phyloP scores from a whole-genome alignment of 164 flowering plant species.

The Euptelea pleiosperma region DNA sequence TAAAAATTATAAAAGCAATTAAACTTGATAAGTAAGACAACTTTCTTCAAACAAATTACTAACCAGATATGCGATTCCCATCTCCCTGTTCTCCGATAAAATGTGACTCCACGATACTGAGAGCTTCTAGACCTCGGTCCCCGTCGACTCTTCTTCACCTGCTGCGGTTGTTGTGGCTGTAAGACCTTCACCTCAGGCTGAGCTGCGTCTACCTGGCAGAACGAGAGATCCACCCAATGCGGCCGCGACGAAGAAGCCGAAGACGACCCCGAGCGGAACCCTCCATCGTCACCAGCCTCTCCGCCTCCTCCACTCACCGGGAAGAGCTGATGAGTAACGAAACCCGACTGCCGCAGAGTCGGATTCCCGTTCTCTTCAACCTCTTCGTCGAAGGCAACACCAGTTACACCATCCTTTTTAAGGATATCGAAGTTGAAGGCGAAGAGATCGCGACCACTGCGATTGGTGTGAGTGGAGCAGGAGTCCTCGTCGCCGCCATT shows the following conservation, averaged over 20 bases:
- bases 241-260: slow-evolving; percentile 19
- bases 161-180: slow-evolving; percentile 34
- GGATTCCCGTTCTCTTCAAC: slow-evolving; percentile 9
- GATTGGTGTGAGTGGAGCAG: slow-evolving; percentile 23
- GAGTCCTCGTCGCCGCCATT: slow-evolving; percentile 46
- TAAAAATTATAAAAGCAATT: slow-evolving; percentile 2
- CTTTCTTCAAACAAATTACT: background rate
- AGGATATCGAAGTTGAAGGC: slow-evolving; percentile 47
- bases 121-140: slow-evolving; percentile 96
- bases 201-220: slow-evolving; percentile 4
- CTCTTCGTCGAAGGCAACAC: slow-evolving; percentile 10
- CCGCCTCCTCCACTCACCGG: slow-evolving; percentile 23
- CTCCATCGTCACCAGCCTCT: background rate
- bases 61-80: slow-evolving; percentile 68
- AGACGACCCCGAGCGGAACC: slow-evolving; percentile 10
- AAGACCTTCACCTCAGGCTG: slow-evolving; percentile 9
- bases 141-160: slow-evolving; percentile 72
- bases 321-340: slow-evolving; percentile 47
- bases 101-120: slow-evolving; percentile 90
- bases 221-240: slow-evolving; percentile 46
- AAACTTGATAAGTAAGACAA: background rate
- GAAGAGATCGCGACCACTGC: slow-evolving; percentile 12
- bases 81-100: slow-evolving; percentile 78
- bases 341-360: slow-evolving; percentile 11
- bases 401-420: slow-evolving; percentile 14